Percentiles rank a stretch among this genome's conserved stretches.
phyloP scores from a whole-genome alignment of 768 basidiomycete genomes.

The Mycena galopus region DNA sequence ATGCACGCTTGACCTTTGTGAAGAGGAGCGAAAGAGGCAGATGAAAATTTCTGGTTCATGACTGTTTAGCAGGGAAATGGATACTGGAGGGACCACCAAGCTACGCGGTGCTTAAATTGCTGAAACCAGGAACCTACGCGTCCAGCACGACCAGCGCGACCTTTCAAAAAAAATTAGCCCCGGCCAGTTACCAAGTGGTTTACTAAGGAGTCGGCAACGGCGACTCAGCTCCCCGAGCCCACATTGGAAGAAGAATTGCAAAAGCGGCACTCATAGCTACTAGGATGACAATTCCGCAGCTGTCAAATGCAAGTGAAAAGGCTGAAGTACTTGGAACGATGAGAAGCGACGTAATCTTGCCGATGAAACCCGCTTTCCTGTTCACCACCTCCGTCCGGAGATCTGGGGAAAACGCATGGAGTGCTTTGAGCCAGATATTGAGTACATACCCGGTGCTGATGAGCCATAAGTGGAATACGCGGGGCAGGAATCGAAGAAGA shows the following conservation, averaged over 20 bases:
- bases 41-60: not conserved
- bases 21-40: not conserved
- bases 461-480: too few relatives aligned
- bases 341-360: not conserved
- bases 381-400: too few relatives aligned
- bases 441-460: too few relatives aligned
- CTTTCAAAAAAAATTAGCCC: not conserved
- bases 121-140: not conserved
- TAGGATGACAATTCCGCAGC: not conserved
- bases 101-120: not conserved
- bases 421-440: too few relatives aligned
- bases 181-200: not conserved
- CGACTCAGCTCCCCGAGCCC: not conserved
- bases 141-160: not conserved
- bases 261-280: not conserved
- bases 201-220: not conserved
- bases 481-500: too few relatives aligned
- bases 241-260: not conserved
- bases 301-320: not conserved
- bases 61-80: not conserved
- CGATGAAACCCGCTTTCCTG: too few relatives aligned
- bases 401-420: too few relatives aligned
- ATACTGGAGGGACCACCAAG: not conserved
- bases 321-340: not conserved
- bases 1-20: conserved; percentile 29